Evolutionary conservation across 495 filamentous ascomycete species (phyloP), one percentile per base, ranked within the genome.

Genomic region (Penicillium daleae): DNA sequence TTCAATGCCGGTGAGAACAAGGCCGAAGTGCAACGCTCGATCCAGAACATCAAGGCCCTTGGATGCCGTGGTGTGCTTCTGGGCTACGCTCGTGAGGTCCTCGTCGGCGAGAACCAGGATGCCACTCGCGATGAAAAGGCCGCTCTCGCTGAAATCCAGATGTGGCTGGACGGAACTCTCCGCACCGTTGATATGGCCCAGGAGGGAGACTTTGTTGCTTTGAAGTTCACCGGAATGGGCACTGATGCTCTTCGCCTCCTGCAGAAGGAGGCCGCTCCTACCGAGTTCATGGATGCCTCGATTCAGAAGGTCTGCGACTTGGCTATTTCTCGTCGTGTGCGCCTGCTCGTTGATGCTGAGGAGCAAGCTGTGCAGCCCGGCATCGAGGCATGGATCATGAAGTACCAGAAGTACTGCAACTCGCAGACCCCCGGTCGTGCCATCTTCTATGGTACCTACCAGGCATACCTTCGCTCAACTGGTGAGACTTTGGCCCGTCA

Each of bases 151-250:
- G 90, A 93, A 66, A 86, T 96, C 56, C 79, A 80, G 59, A 82
- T 80, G 31, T 97, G 92, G 92, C 79, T 86, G 35, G 80, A 86
- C 39, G 91, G 92, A 5, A 91, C 90, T 5, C 65, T 93, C 56
- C 85, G 89, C 63, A 95, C 92, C 0, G 87, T 97, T 6, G 78
- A 84, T 17, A 87, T 96, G 77, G 85, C 90, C 0, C 80, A 83
- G 39, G 80, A 84, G 7, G 91, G 90, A 6, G 93, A 97, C 68
- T 97, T 93, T 69, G 87, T 97, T 32, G 93, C 91, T 2, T 74
- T 97, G 57, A 98, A 98, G 82, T 95, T 95, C 77, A 93, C 90
- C 21, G 94, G 94, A n/a, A 92, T 93, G 62, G 94, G 94, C 17
- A 79, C 79, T n/a, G 87, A 89, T 62, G 91, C 90, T 0, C 81